These are phyloP conservation scores for Ustilago nuda DNA, from an alignment of 1,284 basidiomycete genomes.

Conservation along the genomic window DNA sequence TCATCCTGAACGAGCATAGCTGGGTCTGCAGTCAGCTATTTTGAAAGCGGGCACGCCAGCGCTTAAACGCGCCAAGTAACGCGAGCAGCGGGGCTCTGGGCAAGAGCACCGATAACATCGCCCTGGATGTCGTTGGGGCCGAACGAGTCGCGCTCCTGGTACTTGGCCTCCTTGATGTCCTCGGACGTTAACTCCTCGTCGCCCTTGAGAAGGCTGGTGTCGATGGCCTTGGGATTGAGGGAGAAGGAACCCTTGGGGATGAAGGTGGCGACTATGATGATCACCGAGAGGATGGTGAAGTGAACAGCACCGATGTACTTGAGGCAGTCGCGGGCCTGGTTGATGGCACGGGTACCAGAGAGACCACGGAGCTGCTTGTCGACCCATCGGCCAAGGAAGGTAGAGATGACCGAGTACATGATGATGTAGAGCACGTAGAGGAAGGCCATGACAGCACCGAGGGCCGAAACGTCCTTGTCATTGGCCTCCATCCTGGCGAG, in stretches of 20 bases:
- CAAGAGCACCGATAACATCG: conserved; percentile 46
- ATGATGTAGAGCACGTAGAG: conserved; percentile 59
- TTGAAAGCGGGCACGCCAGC: not conserved
- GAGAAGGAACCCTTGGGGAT: conserved; percentile 68
- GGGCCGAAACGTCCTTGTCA: conserved; percentile 67
- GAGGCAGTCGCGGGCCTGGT: conserved; percentile 56
- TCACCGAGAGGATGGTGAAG: conserved; percentile 67
- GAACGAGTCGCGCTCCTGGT: conserved; percentile 48
- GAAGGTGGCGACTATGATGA: conserved; percentile 68
- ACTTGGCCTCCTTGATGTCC: conserved; percentile 46
- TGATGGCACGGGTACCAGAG: conserved; percentile 42
- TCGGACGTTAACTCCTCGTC: conserved; percentile 52
- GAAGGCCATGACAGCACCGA: conserved; percentile 70
- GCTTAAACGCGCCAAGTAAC: conserved; percentile 23
- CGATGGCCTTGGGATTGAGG: conserved; percentile 69
- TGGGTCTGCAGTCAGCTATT: not conserved
- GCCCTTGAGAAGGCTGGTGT: conserved; percentile 37
- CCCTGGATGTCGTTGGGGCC: conserved; percentile 41
- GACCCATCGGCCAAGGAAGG: conserved; percentile 69
- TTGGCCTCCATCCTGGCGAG: conserved; percentile 66
- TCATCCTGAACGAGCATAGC: not conserved
- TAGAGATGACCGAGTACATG: conserved; percentile 68
- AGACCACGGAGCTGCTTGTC: conserved; percentile 57
- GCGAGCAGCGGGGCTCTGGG: conserved; percentile 49
- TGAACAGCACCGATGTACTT: conserved; percentile 66